A percentile compares a stretch with the other conserved stretches of the same genome.
phyloP scores from a whole-genome alignment of 2,329 filamentous ascomycete species.

The Cercospora nicotianae region DNA sequence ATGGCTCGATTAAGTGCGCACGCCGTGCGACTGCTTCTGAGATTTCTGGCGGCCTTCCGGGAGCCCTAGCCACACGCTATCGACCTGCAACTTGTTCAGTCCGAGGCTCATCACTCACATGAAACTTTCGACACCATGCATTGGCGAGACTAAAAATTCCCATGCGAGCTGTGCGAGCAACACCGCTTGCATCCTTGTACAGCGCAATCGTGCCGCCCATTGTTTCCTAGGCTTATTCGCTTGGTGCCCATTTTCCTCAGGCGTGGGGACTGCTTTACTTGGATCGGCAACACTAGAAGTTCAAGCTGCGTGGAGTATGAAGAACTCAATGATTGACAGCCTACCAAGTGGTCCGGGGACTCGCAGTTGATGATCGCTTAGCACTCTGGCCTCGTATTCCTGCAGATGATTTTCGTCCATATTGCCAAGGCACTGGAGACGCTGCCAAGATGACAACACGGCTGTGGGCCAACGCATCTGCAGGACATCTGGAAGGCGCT shows the following conservation, averaged over 20 bases:
- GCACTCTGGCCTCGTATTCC: not conserved
- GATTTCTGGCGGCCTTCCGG: not conserved
- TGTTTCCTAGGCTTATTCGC: not conserved
- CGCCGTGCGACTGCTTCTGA: not conserved
- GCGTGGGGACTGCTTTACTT: not conserved
- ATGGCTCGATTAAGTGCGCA: not conserved
- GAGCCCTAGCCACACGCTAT: not conserved
- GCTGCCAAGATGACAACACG: conserved; percentile 1
- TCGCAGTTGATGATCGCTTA: not conserved
- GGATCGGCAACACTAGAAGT: not conserved
- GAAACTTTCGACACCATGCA: not conserved
- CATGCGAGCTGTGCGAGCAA: not conserved
- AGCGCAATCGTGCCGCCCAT: not conserved
- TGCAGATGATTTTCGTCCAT: not conserved
- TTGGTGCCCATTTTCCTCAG: not conserved
- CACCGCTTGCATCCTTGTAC: not conserved
- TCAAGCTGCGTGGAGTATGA: not conserved
- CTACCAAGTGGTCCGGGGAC: not conserved
- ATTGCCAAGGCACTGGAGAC: not conserved
- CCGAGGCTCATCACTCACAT: not conserved
- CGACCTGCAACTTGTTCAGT: not conserved
- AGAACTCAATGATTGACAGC: not conserved
- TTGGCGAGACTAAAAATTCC: not conserved
- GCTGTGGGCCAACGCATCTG: not conserved
- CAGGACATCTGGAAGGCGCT: not conserved